phyloP scores from a whole-genome alignment of 2,329 filamentous ascomycete genomes.

The Colletotrichum graminicola region DNA sequence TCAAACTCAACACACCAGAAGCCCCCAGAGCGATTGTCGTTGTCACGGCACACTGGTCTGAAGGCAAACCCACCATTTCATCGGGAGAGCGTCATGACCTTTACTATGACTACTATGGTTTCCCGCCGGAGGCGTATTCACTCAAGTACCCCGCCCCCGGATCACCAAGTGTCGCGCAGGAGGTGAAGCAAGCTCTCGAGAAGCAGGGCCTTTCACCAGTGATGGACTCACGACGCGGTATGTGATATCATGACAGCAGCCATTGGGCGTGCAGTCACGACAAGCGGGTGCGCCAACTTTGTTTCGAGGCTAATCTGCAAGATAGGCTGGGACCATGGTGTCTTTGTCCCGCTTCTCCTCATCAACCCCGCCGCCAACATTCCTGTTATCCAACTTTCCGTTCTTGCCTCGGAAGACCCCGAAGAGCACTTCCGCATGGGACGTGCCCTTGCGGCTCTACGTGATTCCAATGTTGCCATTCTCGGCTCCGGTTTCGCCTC shows the following conservation, averaged over 20 bases:
- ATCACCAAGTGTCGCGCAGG: slow-evolving; percentile 63
- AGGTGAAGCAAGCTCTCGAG: slow-evolving; percentile 60
- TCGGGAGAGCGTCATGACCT: slow-evolving; percentile 61
- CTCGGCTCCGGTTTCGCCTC: slow-evolving; percentile 71
- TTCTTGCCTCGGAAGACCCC: slow-evolving; percentile 65
- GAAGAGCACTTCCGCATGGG: slow-evolving; percentile 64
- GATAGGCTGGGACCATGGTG: slow-evolving; percentile 69
- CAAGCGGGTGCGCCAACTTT: neutral
- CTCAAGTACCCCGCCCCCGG: slow-evolving; percentile 70
- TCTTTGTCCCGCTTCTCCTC: slow-evolving; percentile 69
- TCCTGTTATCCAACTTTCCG: slow-evolving; percentile 69
- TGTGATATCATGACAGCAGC: neutral
- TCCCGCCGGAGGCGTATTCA: slow-evolving; percentile 66
- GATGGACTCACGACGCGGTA: slow-evolving; percentile 54
- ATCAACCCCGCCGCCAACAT: slow-evolving; percentile 64
- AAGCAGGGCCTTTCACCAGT: slow-evolving; percentile 58
- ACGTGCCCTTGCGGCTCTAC: slow-evolving; percentile 62
- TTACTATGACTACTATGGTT: slow-evolving; percentile 71
- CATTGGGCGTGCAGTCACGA: slow-evolving; percentile 40
- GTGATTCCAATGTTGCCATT: slow-evolving; percentile 67
- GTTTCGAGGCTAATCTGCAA: slow-evolving; percentile 5
- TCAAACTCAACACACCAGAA: slow-evolving; percentile 64
- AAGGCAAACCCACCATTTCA: slow-evolving; percentile 62
- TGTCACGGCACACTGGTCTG: slow-evolving; percentile 71
- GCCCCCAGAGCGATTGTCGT: slow-evolving; percentile 66